These are phyloP conservation scores for Panicum virgatum DNA, from an alignment of 202 grass and related monocot species.

Conservation along the genomic window DNA sequence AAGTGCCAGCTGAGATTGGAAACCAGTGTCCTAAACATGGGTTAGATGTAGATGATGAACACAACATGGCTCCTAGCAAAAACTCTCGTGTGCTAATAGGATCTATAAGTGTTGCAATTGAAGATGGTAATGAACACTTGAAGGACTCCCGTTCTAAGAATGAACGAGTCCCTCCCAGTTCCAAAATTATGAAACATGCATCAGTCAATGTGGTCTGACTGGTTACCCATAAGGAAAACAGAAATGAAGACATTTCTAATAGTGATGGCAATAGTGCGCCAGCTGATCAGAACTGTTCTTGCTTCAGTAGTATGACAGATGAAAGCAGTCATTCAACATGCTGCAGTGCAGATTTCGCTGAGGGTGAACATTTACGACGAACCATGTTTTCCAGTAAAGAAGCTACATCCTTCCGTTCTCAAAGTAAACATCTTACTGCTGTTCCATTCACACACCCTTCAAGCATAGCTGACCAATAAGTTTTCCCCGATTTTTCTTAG, in stretches of 20 bases:
- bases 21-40: slow-evolving; percentile 38
- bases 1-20: slow-evolving; percentile 45
- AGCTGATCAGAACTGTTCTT: slow-evolving; percentile 18
- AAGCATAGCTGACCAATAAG: neutral
- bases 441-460: neutral
- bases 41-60: slow-evolving; percentile 32
- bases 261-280: neutral
- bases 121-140: slow-evolving; percentile 26
- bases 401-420: slow-evolving; percentile 61
- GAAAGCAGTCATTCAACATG: slow-evolving; percentile 12
- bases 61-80: slow-evolving; percentile 25
- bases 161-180: neutral
- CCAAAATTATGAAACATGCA: neutral
- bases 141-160: slow-evolving; percentile 8
- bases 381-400: slow-evolving; percentile 56
- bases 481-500: neutral
- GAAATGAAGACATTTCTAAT: neutral
- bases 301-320: slow-evolving; percentile 3
- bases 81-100: slow-evolving; percentile 72
- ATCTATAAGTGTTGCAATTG: slow-evolving; percentile 76
- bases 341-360: slow-evolving; percentile 1
- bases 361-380: slow-evolving; percentile 18
- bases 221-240: slow-evolving; percentile 18
- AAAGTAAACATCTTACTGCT: slow-evolving; percentile 54
- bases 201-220: neutral